A percentile compares a stretch with the other conserved stretches of the same genome.
phyloP scores from a whole-genome alignment of 768 basidiomycete genomes.

The Termitomyces sp. region DNA sequence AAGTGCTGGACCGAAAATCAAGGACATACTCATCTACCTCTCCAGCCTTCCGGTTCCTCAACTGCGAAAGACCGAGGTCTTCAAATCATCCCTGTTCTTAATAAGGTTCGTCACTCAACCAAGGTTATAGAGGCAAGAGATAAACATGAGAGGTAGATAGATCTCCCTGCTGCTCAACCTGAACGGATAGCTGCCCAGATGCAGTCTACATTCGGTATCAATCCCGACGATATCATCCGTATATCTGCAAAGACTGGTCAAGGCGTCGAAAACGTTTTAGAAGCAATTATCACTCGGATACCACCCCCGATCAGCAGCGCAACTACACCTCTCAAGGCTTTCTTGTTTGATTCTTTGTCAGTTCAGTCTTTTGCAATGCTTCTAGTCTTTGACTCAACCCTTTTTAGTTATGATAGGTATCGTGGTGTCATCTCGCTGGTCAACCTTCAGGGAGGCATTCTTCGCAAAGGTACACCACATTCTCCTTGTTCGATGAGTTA shows the following conservation, averaged over 20 bases:
- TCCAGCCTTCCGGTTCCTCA: conserved; percentile 69
- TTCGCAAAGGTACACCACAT: conserved; percentile 64
- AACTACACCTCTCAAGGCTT: conserved; percentile 64
- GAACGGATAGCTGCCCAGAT: conserved; percentile 79
- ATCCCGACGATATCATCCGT: conserved; percentile 65
- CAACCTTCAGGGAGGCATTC: conserved; percentile 70
- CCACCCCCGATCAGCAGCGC: conserved; percentile 66
- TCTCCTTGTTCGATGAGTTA: background rate
- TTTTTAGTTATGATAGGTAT: conserved; percentile 82
- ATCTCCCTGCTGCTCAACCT: conserved; percentile 85
- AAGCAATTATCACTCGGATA: conserved; percentile 77
- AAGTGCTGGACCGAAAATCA: background rate
- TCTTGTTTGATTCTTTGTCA: conserved; percentile 92
- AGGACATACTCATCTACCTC: conserved; percentile 38
- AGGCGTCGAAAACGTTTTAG: conserved; percentile 73
- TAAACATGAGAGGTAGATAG: conserved; percentile 53
- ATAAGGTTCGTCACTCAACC: conserved; percentile 60
- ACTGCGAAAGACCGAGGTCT: conserved; percentile 73
- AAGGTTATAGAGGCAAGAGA: background rate
- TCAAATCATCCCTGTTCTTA: conserved; percentile 85
- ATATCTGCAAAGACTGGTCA: conserved; percentile 93
- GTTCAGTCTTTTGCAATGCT: conserved; percentile 19
- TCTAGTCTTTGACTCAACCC: conserved; percentile 9
- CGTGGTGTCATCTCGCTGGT: conserved; percentile 93
- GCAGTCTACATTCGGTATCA: conserved; percentile 74